phyloP scores from a whole-genome alignment of 106 monocot species.

The Allium cepa region DNA sequence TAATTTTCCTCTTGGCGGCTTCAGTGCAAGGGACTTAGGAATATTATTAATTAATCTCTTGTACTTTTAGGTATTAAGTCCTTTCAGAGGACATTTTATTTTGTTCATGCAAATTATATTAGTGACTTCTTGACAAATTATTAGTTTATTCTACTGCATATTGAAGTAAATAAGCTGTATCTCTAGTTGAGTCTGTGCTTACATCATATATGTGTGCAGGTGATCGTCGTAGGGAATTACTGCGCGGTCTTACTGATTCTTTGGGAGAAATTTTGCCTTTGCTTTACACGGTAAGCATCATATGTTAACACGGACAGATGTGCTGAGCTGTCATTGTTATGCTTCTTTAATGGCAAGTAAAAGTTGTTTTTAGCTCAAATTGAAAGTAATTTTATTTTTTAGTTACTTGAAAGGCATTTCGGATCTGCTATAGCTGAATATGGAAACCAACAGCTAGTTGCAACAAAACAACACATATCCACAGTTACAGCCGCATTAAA shows the following conservation, averaged over 20 bases:
- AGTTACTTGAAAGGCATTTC: constrained; percentile 95
- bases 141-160: too few relatives aligned
- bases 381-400: not conserved
- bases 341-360: too few relatives aligned
- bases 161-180: too few relatives aligned
- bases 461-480: constrained; percentile 62
- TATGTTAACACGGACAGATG: too few relatives aligned
- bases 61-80: too few relatives aligned
- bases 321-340: too few relatives aligned
- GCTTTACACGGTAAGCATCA: constrained; percentile 59
- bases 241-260: constrained; percentile 88
- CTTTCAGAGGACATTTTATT: too few relatives aligned
- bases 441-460: constrained; percentile 46
- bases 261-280: constrained; percentile 86
- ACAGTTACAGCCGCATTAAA: constrained; percentile 78
- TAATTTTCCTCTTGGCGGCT: too few relatives aligned
- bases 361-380: too few relatives aligned
- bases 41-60: too few relatives aligned
- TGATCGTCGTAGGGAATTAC: constrained; percentile 68
- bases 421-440: constrained; percentile 66
- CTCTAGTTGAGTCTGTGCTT: too few relatives aligned
- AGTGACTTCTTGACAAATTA: not conserved
- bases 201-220: constrained; percentile 28
- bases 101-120: not conserved
- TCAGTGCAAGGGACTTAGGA: too few relatives aligned